Percentiles rank a stretch among this genome's conserved stretches.
phyloP scores from a whole-genome alignment of 257 asterid genomes.

The Asclepias syriaca region DNA sequence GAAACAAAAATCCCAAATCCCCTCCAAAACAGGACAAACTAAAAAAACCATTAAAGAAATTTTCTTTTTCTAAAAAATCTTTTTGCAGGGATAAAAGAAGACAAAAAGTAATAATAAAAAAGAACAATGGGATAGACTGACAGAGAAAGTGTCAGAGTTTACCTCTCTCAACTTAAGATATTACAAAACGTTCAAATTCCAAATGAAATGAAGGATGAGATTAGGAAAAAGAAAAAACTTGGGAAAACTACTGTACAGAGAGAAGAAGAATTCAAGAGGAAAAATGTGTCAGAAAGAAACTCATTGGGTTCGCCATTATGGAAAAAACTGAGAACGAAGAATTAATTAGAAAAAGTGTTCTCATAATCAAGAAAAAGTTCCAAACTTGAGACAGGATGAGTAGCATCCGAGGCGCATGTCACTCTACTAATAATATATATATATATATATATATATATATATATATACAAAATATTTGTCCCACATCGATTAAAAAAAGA shows the following conservation, averaged over 20 bases:
- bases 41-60: slow-evolving; percentile 3
- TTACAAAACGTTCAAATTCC: slow-evolving; percentile 7
- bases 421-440: neutral
- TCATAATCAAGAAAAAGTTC: neutral
- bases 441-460: neutral
- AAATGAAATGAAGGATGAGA: neutral
- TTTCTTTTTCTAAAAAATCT: no score
- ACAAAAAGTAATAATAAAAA: slow-evolving; percentile 4
- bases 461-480: no score
- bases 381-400: slow-evolving; percentile 9
- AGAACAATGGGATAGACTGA: slow-evolving; percentile 21
- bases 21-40: slow-evolving; percentile 1
- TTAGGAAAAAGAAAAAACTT: neutral
- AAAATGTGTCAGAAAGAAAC: neutral
- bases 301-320: neutral
- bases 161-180: slow-evolving; percentile 11
- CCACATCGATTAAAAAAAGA: no score
- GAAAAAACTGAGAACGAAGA: neutral
- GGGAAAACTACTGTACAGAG: neutral
- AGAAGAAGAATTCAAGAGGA: slow-evolving; percentile 16
- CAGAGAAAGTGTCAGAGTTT: slow-evolving; percentile 32
- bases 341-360: neutral
- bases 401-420: slow-evolving; percentile 12
- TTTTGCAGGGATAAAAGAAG: slow-evolving; percentile 5
- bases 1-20: neutral